Conservation (phyloP, 2,329 filamentous ascomycete species). For the Ophiostoma tasmaniense region DNA sequence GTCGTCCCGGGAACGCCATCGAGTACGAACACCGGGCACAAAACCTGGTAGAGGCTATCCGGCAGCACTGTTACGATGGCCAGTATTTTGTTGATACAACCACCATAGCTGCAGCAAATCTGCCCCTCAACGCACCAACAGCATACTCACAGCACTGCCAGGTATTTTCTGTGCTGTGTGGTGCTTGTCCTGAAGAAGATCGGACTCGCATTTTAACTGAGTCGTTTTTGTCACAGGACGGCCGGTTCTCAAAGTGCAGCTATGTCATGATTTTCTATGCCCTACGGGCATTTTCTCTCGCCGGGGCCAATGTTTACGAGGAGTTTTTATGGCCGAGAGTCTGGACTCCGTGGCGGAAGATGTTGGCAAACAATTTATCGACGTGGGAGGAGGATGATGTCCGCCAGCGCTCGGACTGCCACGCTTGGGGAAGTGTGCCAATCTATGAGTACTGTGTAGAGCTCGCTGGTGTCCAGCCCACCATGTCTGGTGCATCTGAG, state of each 20-base stretch:
- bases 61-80: slow-evolving; percentile 28
- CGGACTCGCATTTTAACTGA: slow-evolving; percentile 24
- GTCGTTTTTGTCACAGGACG: slow-evolving; percentile 22
- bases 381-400: slow-evolving; percentile 38
- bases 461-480: slow-evolving; percentile 23
- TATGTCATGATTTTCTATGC: slow-evolving; percentile 35
- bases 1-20: slow-evolving; percentile 26
- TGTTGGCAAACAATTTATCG: slow-evolving; percentile 31
- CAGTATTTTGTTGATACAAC: slow-evolving; percentile 26
- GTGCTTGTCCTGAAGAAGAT: slow-evolving; percentile 24
- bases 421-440: slow-evolving; percentile 36
- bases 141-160: slow-evolving; percentile 31
- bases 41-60: slow-evolving; percentile 23
- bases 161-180: slow-evolving; percentile 29
- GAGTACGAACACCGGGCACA: slow-evolving; percentile 27
- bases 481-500: slow-evolving; percentile 20
- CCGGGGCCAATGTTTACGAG: slow-evolving; percentile 28
- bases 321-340: slow-evolving; percentile 26
- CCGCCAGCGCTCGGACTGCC: slow-evolving; percentile 35
- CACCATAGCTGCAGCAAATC: slow-evolving; percentile 22
- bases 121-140: not conserved
- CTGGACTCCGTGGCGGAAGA: slow-evolving; percentile 31
- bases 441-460: slow-evolving; percentile 35
- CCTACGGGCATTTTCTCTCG: slow-evolving; percentile 30
- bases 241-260: slow-evolving; percentile 28